Percentiles rank a stretch among this genome's conserved stretches.
Evolutionary conservation across 2,329 filamentous ascomycete species (phyloP).

Genomic region (Allantophomopsis cytisporea): DNA sequence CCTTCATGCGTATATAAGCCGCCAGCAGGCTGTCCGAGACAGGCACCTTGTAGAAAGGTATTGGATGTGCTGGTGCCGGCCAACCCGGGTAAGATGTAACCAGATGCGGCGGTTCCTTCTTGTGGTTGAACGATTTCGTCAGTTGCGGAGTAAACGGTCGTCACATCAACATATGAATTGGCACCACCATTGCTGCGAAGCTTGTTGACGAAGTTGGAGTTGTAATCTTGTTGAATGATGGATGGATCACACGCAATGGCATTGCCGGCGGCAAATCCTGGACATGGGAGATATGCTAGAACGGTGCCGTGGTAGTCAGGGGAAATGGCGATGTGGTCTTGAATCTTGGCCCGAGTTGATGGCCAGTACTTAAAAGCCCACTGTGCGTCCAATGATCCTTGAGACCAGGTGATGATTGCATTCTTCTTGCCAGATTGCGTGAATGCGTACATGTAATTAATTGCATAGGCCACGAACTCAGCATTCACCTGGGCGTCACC

Average conservation of each 20-base stretch:
- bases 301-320: slow-evolving; percentile 37
- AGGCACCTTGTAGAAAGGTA: slow-evolving; percentile 31
- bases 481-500: slow-evolving; percentile 34
- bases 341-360: slow-evolving; percentile 26
- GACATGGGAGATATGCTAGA: slow-evolving; percentile 17
- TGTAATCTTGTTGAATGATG: slow-evolving; percentile 32
- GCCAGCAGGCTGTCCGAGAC: slow-evolving; percentile 24
- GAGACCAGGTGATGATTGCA: slow-evolving; percentile 36
- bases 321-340: slow-evolving; percentile 36
- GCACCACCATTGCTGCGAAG: slow-evolving; percentile 30
- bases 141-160: slow-evolving; percentile 32
- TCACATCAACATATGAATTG: slow-evolving; percentile 39
- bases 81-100: slow-evolving; percentile 21
- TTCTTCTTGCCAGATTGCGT: slow-evolving; percentile 19
- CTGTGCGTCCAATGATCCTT: slow-evolving; percentile 38
- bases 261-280: slow-evolving; percentile 4
- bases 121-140: slow-evolving; percentile 40
- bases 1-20: slow-evolving; percentile 34
- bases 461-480: slow-evolving; percentile 42
- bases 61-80: slow-evolving; percentile 33
- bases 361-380: slow-evolving; percentile 47
- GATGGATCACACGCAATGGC: slow-evolving; percentile 20
- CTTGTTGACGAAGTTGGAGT: slow-evolving; percentile 25
- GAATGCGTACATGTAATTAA: slow-evolving; percentile 35
- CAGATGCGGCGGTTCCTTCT: slow-evolving; percentile 29